A percentile compares a stretch with the other conserved stretches of the same genome.
These are phyloP conservation scores for Cotoneaster glaucophyllus DNA, from an alignment of 306 rosid species.

Conservation along the genomic window DNA sequence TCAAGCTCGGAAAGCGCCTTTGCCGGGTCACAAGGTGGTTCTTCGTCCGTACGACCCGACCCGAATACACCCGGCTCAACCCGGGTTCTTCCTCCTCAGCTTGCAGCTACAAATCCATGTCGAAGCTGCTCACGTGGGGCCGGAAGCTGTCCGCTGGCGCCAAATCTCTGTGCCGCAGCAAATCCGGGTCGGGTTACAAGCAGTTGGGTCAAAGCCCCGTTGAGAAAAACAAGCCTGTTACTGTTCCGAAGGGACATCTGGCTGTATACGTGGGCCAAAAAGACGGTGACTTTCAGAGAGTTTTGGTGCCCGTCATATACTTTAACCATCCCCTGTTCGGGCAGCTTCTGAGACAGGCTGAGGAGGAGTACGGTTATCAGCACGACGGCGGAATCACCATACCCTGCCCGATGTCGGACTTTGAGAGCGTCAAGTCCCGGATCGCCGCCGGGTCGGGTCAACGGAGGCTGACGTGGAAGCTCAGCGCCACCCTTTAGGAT, in stretches of 20 bases:
- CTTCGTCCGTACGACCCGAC: conserved; percentile 13
- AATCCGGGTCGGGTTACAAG: conserved; percentile 28
- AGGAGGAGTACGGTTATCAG: conserved; percentile 63
- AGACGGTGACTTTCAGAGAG: conserved; percentile 66
- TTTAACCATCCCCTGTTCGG: conserved; percentile 84
- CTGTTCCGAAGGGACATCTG: conserved; percentile 79
- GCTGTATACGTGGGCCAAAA: conserved; percentile 85
- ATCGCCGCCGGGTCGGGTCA: conserved; percentile 47
- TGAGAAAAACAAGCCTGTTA: not conserved
- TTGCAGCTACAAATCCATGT: conserved; percentile 10
- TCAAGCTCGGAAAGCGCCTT: conserved; percentile 60
- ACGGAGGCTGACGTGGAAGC: conserved; percentile 38
- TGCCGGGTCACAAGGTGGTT: conserved; percentile 43
- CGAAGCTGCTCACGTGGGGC: conserved; percentile 56
- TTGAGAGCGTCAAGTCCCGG: conserved; percentile 67
- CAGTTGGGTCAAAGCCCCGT: conserved; percentile 36
- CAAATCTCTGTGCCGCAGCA: conserved; percentile 32
- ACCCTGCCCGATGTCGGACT: conserved; percentile 69
- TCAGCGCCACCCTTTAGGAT: conserved; percentile 16
- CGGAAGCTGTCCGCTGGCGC: conserved; percentile 43
- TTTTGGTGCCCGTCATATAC: conserved; percentile 82
- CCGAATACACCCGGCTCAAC: conserved; percentile 22
- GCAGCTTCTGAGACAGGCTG: conserved; percentile 61
- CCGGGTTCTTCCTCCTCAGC: not conserved
- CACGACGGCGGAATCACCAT: conserved; percentile 85